Evolutionary conservation across 495 filamentous ascomycete genomes (phyloP).

Genomic region (Thermothielavioides terrestris): DNA sequence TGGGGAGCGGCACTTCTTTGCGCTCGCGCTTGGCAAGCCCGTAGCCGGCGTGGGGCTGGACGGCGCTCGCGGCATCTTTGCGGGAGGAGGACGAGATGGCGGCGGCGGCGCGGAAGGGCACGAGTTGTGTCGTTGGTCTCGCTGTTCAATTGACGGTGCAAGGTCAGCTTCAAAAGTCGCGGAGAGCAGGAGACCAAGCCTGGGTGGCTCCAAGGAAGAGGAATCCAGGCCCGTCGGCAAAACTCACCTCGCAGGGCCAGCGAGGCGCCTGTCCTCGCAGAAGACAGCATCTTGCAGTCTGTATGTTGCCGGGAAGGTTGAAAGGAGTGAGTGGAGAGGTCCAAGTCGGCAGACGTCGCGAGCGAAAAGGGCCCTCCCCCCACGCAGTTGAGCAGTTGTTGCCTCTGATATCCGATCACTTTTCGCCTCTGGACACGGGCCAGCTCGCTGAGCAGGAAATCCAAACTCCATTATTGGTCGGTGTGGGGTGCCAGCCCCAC

Average conservation of each 20-base stretch:
- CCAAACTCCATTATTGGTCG: conserved; percentile 15
- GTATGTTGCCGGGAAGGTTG: background rate
- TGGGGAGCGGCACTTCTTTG: conserved; percentile 75
- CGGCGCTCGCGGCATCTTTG: conserved; percentile 45
- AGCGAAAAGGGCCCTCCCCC: conserved; percentile 10
- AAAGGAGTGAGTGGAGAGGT: conserved; percentile 23
- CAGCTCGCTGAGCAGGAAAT: conserved; percentile 14
- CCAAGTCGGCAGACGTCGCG: conserved; percentile 10
- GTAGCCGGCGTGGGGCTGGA: conserved; percentile 34
- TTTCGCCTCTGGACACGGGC: conserved; percentile 20
- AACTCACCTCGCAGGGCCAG: conserved; percentile 63
- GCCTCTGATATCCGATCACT: conserved; percentile 25
- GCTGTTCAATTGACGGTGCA: conserved; percentile 31
- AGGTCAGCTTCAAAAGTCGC: conserved; percentile 8
- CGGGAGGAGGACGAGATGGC: conserved; percentile 56
- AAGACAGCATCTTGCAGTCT: conserved; percentile 50
- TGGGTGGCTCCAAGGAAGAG: background rate
- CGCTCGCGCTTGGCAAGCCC: conserved; percentile 35
- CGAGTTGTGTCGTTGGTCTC: conserved; percentile 50
- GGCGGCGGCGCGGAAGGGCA: conserved; percentile 53
- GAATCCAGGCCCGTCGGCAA: too few relatives aligned
- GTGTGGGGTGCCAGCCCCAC: background rate
- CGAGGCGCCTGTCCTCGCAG: conserved; percentile 54
- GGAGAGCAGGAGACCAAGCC: background rate
- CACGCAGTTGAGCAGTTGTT: conserved; percentile 5